Base-by-base conservation (phyloP, 2,329 filamentous ascomycete species). In the Fusarium annulatum region DNA sequence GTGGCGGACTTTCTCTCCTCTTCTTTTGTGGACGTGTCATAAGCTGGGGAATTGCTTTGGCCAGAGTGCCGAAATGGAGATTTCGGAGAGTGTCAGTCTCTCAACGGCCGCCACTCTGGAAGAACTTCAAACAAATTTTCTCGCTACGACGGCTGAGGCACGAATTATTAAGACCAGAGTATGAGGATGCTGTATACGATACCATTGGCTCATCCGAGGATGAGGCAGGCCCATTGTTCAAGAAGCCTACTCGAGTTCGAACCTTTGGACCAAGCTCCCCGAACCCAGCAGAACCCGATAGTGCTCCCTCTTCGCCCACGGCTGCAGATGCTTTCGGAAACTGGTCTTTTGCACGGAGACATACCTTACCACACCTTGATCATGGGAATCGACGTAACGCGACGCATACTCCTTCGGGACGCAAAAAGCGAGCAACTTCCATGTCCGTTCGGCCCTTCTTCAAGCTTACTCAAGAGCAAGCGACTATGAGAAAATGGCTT, bases 21-120 rank as follows among this genome's bases (percentile, higher is more conserved):
- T 83, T 96, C 8, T 84, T 89, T 10, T 97, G 94, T 79, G 89
- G 90, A 36, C 88, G 91, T 36, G 89, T 96, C 18, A 89, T 98
- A 41, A 88, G 88, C 76, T 97, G 94, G 93, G 95, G 94, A 51
- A 92, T 98, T 60, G 89, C 92, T 33, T 85, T 99, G 69, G 95
- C 96, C 57, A 89, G 96, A 64, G 94, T 98, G 23, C 96, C 96
- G 5, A 94, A 91, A 76, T 98, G 96, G 94, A 93, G 95, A 48
- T 95, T 98, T 77, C 89, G 90, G 76, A 89, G 91, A 62, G 84
- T 86, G 23, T 80, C 84, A 3, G 80, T 79, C 36, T 77, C 63
- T 81, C 83, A 74, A 80, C 82, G 64, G 69, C 79, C 41, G 76
- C 81, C 69, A 70, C 80, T 75, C 59, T 85, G 73, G 78, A 86